Base-by-base conservation (phyloP, 352 stramenopile species). In the Aphanomyces stellatus region DNA sequence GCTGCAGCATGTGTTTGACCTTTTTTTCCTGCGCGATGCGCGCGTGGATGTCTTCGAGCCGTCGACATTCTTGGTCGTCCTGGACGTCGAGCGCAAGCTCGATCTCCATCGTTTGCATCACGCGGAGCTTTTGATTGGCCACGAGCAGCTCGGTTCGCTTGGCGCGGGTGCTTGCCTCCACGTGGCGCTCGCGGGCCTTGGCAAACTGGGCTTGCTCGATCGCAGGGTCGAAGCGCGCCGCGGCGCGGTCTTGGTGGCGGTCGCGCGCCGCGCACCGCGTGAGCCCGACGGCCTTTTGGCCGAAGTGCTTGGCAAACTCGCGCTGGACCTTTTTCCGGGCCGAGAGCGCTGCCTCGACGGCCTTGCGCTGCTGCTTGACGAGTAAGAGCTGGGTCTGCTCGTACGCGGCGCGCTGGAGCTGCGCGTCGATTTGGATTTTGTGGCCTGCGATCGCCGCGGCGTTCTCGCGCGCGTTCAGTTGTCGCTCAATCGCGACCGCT, bases 401-500 rank as follows among this genome's bases (percentile, higher is more conserved):
- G 60, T 67, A 67, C 34, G 30, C 40, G 11, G 48, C 48, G 22
- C 60, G 43, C 35, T 67, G 60, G 11, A 67, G 30, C 34, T 49
- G 37, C 17, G 46, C 60, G 34, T 67, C 60, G 46, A 67, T 51
- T 19, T 49, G 8, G 7, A 67, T 51, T n/a, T 67, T 67, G 19
- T 67, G 60, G 15, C 27, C 46, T 35, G 60, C 60, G 30, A 59
- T 67, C 25, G 22, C 24, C 3, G 60, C 60, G 22, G 60, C 40
- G 11, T 25, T 40, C 60, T 67, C 60, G 11, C 60, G 17, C 7
- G 48, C 22, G 33, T 10, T 41, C 19, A 67, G 37, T 11, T 28
- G 22, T 19, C 30, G 17, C n/a, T 67, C 60, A 3, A 67, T 25
- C 8, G 30, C 46, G 4, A 25, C 19, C 8, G 60, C 60, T 46